A percentile compares a stretch with the other conserved stretches of the same genome.
Evolutionary conservation across 1,284 basidiomycete species (phyloP).

Genomic region (Sporisorium graminicola): DNA sequence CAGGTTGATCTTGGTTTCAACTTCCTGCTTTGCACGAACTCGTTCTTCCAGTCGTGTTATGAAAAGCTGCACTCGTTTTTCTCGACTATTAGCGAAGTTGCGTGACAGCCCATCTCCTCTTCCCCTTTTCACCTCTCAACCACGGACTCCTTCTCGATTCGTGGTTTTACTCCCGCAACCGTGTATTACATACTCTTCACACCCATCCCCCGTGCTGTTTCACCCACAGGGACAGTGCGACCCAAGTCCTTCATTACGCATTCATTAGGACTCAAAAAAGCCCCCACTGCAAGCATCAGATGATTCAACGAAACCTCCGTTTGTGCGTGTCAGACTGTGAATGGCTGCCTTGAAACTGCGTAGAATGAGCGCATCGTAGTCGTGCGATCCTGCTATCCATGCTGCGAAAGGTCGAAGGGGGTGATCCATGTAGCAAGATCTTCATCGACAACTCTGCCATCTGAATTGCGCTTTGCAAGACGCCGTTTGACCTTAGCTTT

Average conservation of each 20-base stretch:
- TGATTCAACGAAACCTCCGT: slow-evolving; percentile 19
- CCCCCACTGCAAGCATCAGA: slow-evolving; percentile 47
- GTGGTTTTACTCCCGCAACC: slow-evolving; percentile 18
- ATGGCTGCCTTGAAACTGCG: background rate
- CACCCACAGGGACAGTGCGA: slow-evolving; percentile 11
- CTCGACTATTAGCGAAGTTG: background rate
- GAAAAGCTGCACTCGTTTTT: slow-evolving; percentile 20
- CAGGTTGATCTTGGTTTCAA: slow-evolving; percentile 22
- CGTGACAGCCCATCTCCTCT: slow-evolving; percentile 9
- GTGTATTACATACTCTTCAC: slow-evolving; percentile 42
- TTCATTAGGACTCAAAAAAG: slow-evolving; percentile 45
- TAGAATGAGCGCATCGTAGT: background rate
- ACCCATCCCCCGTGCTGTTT: slow-evolving; percentile 14
- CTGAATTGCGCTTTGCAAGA: slow-evolving; percentile 50
- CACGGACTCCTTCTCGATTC: background rate
- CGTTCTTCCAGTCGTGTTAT: slow-evolving; percentile 16
- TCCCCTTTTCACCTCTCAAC: slow-evolving; percentile 1
- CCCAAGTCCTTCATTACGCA: slow-evolving; percentile 37
- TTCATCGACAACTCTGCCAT: slow-evolving; percentile 53
- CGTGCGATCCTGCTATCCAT: too few species aligned
- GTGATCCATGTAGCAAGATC: slow-evolving; percentile 61
- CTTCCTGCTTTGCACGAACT: slow-evolving; percentile 21
- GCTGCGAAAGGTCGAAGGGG: slow-evolving; percentile 52
- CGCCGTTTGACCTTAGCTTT: slow-evolving; percentile 52
- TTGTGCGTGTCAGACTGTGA: slow-evolving; percentile 4